Evolutionary conservation across 257 asterid species (phyloP).

Genomic region (Solanum chilense): DNA sequence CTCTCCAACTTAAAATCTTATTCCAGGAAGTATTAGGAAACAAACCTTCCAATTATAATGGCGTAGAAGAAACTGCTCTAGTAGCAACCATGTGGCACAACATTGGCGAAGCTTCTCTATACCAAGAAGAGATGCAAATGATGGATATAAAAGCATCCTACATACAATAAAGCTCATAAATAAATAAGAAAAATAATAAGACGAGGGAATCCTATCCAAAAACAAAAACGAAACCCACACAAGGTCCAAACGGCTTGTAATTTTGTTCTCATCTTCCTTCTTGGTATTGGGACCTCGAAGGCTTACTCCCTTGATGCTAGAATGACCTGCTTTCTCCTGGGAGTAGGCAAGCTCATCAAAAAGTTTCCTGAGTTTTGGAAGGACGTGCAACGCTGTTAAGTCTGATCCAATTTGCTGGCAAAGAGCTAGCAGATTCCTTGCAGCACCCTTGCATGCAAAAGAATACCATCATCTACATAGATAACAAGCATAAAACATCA

Average conservation of each 20-base stretch:
- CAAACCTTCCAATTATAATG: slow-evolving; percentile 81
- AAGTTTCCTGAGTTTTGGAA: slow-evolving; percentile 73
- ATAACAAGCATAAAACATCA: not conserved
- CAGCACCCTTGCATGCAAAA: slow-evolving; percentile 52
- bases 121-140: slow-evolving; percentile 86
- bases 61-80: slow-evolving; percentile 87
- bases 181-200: not conserved
- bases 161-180: slow-evolving; percentile 5
- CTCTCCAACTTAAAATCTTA: not conserved
- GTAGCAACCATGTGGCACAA: slow-evolving; percentile 91
- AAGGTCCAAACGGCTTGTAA: slow-evolving; percentile 63
- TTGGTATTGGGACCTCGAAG: slow-evolving; percentile 22
- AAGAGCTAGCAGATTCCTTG: slow-evolving; percentile 62
- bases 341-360: slow-evolving; percentile 85
- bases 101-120: slow-evolving; percentile 94
- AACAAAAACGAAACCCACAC: slow-evolving; percentile 41
- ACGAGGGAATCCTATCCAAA: not conserved
- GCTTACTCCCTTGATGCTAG: slow-evolving; percentile 28
- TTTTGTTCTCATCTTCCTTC: slow-evolving; percentile 33
- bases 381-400: slow-evolving; percentile 62
- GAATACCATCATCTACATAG: slow-evolving; percentile 6
- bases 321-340: slow-evolving; percentile 33
- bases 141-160: slow-evolving; percentile 85
- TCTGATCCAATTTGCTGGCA: slow-evolving; percentile 90
- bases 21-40: not conserved